Percentiles rank a stretch among this genome's conserved stretches.
Conservation (phyloP, 306 rosid genomes). For the Lithocarpus polystachyus region DNA sequence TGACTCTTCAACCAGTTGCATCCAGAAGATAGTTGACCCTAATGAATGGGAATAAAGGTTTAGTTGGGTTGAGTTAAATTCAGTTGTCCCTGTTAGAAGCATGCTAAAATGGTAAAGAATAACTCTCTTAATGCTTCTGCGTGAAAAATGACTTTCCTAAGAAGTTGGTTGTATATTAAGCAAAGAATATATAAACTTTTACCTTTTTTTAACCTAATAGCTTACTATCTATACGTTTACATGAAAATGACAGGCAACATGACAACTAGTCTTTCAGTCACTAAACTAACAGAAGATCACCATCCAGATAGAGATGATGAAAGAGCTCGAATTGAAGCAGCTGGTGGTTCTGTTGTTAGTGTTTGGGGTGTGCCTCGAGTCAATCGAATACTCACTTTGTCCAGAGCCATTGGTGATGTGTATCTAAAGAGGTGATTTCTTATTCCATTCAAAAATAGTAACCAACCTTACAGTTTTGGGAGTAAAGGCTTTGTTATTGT, state of each 20-base stretch:
- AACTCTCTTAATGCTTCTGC: too few species aligned
- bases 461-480: too few species aligned
- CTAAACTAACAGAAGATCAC: neutral
- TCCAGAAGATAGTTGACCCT: too few species aligned
- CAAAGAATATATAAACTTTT: neutral
- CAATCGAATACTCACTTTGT: neutral
- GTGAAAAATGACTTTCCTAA: too few species aligned
- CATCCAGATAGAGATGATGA: conserved; percentile 13
- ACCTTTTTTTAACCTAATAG: neutral
- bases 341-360: neutral
- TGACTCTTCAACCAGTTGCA: too few species aligned
- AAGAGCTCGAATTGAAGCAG: conserved; percentile 6
- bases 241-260: neutral
- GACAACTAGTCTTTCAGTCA: neutral
- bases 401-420: neutral
- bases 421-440: conserved; percentile 1
- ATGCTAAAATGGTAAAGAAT: too few species aligned
- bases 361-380: neutral
- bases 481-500: too few species aligned
- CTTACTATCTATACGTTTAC: neutral
- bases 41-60: too few species aligned
- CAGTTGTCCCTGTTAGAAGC: too few species aligned
- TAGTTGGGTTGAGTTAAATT: too few species aligned
- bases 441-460: too few species aligned
- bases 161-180: neutral